Conservation (phyloP, 2,329 filamentous ascomycete species). For the Diaporthe caulivora region DNA sequence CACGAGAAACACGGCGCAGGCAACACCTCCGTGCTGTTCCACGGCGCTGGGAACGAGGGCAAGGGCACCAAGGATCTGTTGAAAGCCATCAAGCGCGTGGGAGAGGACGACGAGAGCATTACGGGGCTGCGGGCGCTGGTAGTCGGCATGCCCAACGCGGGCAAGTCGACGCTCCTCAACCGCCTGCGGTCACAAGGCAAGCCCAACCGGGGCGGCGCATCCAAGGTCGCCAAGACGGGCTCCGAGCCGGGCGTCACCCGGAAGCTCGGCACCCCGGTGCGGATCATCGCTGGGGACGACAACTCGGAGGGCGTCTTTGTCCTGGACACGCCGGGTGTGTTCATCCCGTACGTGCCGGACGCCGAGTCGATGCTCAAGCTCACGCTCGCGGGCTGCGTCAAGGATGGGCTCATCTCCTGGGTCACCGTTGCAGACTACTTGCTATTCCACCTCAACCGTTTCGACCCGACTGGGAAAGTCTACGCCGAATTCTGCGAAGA, state of each 20-base stretch:
- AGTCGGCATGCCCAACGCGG: conserved; percentile 98
- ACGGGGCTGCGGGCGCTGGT: conserved; percentile 87
- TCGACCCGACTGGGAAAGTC: conserved; percentile 62
- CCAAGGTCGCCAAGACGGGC: conserved; percentile 84
- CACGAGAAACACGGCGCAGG: conserved; percentile 53
- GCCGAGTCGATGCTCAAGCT: conserved; percentile 94
- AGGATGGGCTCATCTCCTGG: conserved; percentile 84
- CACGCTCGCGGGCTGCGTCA: conserved; percentile 90
- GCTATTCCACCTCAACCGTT: conserved; percentile 83
- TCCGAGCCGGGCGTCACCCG: conserved; percentile 91
- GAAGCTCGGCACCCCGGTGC: conserved; percentile 85
- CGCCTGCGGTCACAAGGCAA: conserved; percentile 79
- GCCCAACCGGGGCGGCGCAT: conserved; percentile 51
- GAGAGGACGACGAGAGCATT: conserved; percentile 68
- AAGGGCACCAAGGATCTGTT: conserved; percentile 55
- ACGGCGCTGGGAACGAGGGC: conserved; percentile 44
- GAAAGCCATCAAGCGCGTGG: conserved; percentile 63
- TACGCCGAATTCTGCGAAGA: conserved; percentile 70
- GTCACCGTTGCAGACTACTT: conserved; percentile 90
- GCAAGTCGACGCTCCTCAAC: conserved; percentile 96
- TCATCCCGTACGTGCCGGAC: conserved; percentile 90
- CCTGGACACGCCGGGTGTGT: conserved; percentile 94
- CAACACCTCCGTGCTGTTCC: conserved; percentile 47
- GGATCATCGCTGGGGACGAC: conserved; percentile 69
- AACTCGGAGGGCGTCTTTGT: conserved; percentile 78